Evolutionary conservation across 768 basidiomycete genomes (phyloP), one percentile per base, ranked within the genome.

Genomic region (Holtermannia corniformis): DNA sequence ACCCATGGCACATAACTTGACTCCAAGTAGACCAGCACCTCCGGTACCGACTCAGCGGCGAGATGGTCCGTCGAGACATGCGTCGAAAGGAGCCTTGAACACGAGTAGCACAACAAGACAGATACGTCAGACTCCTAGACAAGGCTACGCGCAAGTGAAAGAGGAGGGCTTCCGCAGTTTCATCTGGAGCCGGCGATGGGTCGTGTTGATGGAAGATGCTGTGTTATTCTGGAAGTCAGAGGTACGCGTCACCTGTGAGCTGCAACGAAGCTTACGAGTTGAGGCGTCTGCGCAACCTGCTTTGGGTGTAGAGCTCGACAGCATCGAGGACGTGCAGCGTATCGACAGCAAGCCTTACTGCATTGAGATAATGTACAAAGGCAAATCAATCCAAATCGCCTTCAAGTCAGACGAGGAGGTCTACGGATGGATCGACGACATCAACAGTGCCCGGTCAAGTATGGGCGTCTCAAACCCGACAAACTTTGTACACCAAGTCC

Each of bases 401-500:
- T 65, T 69, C 47, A 61, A 65, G 28, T 63, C 65, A 2, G 70
- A 99, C 67, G 89, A 92, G 61, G 93, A 99, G 65, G 78, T 99
- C n/a, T 99, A 99, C 64, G 83, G 84, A 16, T 97, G 92, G 92
- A 87, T 92, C 72, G 93, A 99, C 67, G 92, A 95, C 68, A 84
- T 99, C 55, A 96, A 97, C 74, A 81, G 81, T 4, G 81, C 90
- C 44, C 88, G 86, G 64, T 90, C 92, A 2, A 77, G 91, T 46
- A 87, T 92, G 83, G 89, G 93, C 23, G 87, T 92, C 42, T 85
- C 84, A 70, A 86, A 85, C 60, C 93, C 93, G 0, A 96, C 92
- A 5, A 93, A 99, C 73, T 97, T 99, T 67, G 89, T 96, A 0
- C 93, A 99, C 76, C 91, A 96, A 70, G 91, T 97, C 2, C 93